A percentile compares a stretch with the other conserved stretches of the same genome.
Conservation (phyloP, 768 basidiomycete species). For the Phylloporus sp. region DNA sequence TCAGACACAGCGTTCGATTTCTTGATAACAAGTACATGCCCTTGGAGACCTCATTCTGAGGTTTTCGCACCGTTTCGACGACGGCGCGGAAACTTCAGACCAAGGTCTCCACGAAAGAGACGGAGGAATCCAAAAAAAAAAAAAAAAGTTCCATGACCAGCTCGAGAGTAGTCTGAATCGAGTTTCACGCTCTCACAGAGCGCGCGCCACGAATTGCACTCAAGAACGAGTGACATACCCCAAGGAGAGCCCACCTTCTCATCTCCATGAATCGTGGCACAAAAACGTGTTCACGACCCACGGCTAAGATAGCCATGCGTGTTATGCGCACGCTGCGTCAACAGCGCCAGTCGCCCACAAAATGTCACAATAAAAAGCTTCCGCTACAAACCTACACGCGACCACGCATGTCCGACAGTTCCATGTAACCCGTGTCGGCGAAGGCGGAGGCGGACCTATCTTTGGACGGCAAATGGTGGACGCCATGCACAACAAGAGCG, state of each 20-base stretch:
- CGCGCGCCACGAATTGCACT: slow-evolving; percentile 17
- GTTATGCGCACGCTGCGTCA: not conserved
- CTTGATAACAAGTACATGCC: not conserved
- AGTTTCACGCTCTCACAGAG: slow-evolving; percentile 10
- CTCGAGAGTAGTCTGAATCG: slow-evolving; percentile 12
- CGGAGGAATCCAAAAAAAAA: slow-evolving; percentile 15
- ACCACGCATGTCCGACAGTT: not conserved
- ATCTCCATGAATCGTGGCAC: slow-evolving; percentile 2
- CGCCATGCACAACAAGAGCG: slow-evolving; percentile 7
- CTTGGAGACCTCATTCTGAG: not conserved
- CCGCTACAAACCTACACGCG: not conserved
- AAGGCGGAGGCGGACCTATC: not conserved
- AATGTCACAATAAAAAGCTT: not conserved
- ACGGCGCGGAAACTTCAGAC: not conserved
- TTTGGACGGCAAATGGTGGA: not conserved
- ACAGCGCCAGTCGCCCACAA: not conserved
- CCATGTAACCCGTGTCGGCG: not conserved
- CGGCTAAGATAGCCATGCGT: not conserved
- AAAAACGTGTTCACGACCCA: not conserved
- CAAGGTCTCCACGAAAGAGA: slow-evolving; percentile 17
- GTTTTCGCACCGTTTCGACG: not conserved
- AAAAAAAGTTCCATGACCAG: slow-evolving; percentile 5
- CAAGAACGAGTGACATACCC: not conserved
- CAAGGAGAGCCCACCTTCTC: slow-evolving; percentile 3
- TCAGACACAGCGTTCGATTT: too few relatives aligned